phyloP scores from a whole-genome alignment of 164 flowering plant species.

The Chloranthus sessilifolius region DNA sequence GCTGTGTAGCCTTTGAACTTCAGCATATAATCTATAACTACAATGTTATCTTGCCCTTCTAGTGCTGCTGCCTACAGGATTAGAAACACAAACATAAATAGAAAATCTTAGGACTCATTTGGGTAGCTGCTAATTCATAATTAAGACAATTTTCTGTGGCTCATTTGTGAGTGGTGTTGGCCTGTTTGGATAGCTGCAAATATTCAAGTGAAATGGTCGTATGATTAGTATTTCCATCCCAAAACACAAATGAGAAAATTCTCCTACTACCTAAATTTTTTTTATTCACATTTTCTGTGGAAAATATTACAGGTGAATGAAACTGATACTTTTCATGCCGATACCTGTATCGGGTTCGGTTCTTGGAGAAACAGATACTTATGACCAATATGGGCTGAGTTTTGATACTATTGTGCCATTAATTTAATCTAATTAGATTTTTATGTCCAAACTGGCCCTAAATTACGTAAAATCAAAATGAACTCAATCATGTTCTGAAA shows the following conservation, averaged over 20 bases:
- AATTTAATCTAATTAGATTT: not conserved
- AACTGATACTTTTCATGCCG: slow-evolving; percentile 63
- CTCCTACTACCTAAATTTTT: too few relatives aligned
- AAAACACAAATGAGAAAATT: not conserved
- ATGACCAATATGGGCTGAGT: slow-evolving; percentile 50
- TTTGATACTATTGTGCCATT: slow-evolving; percentile 14
- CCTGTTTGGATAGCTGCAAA: not conserved
- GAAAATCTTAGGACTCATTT: too few relatives aligned
- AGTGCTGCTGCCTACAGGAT: slow-evolving; percentile 55
- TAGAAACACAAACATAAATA: not conserved
- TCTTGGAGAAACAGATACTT: too few relatives aligned
- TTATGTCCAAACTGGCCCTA: not conserved
- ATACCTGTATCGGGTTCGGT: slow-evolving; percentile 65
- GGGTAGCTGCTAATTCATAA: not conserved
- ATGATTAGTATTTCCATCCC: not conserved
- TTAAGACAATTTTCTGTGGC: not conserved
- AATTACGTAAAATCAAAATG: not conserved
- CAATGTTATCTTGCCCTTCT: slow-evolving; percentile 57
- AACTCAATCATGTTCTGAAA: too few relatives aligned
- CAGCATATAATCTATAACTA: slow-evolving; percentile 63
- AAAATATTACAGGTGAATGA: too few relatives aligned
- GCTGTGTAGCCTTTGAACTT: too few relatives aligned
- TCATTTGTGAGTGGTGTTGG: not conserved
- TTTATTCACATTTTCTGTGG: too few relatives aligned
- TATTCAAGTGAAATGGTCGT: not conserved